Evolutionary conservation across 768 basidiomycete genomes (phyloP).

Genomic region (Antrodiella citrinella): DNA sequence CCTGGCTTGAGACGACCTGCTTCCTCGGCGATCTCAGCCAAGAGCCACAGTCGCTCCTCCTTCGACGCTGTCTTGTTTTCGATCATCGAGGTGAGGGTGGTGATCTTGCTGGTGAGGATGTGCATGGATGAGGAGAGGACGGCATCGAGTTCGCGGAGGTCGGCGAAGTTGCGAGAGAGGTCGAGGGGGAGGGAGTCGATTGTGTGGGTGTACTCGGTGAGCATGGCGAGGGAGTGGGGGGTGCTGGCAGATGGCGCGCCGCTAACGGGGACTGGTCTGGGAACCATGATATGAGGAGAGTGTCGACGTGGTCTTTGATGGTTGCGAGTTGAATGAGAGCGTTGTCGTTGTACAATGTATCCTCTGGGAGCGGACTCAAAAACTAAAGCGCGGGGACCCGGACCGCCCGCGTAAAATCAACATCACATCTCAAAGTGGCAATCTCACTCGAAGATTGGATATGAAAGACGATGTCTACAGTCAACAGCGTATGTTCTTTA

Average conservation of each 20-base stretch:
- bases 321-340: too few relatives aligned
- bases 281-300: slow-evolving; percentile 12
- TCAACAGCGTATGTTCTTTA: too few relatives aligned
- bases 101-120: slow-evolving; percentile 74
- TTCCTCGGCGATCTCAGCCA: slow-evolving; percentile 92
- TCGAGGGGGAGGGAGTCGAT: slow-evolving; percentile 92
- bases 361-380: too few relatives aligned
- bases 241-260: slow-evolving; percentile 18
- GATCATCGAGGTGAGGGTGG: slow-evolving; percentile 66
- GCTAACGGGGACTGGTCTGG: slow-evolving; percentile 5
- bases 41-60: slow-evolving; percentile 75
- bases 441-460: too few relatives aligned
- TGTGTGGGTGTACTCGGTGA: slow-evolving; percentile 82
- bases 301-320: slow-evolving; percentile 3
- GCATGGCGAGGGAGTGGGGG: slow-evolving; percentile 55
- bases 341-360: too few relatives aligned
- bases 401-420: too few relatives aligned
- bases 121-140: slow-evolving; percentile 86
- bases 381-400: too few relatives aligned
- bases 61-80: slow-evolving; percentile 50
- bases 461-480: too few relatives aligned
- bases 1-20: slow-evolving; percentile 86
- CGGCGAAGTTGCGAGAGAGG: slow-evolving; percentile 89
- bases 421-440: too few relatives aligned
- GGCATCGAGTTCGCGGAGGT: slow-evolving; percentile 97